Percentiles rank a stretch among this genome's conserved stretches.
phyloP scores from a whole-genome alignment of 768 basidiomycete genomes.

The Boletus huronensis region DNA sequence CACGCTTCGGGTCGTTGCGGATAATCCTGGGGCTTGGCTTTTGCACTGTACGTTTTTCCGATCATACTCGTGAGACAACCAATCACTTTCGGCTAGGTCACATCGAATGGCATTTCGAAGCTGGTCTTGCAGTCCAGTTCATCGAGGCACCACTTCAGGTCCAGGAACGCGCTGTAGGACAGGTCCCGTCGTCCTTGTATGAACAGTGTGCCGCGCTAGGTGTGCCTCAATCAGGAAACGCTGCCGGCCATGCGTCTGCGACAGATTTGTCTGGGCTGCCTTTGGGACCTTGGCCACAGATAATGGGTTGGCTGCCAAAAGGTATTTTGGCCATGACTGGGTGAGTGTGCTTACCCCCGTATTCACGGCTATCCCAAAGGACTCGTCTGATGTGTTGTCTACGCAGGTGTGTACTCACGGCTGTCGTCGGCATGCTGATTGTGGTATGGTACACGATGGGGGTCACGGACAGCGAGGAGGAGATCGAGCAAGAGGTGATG shows the following conservation, averaged over 20 bases:
- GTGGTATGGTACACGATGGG: constrained; percentile 88
- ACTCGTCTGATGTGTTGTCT: constrained; percentile 12
- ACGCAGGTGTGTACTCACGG: constrained; percentile 74
- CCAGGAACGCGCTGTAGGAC: constrained; percentile 47
- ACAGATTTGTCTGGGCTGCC: constrained; percentile 66
- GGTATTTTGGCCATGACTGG: constrained; percentile 78
- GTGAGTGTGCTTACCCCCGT: constrained; percentile 32
- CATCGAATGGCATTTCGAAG: constrained; percentile 83
- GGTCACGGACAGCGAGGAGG: constrained; percentile 69
- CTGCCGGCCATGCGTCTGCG: constrained; percentile 70
- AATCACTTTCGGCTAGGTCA: constrained; percentile 46
- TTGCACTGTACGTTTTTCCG: constrained; percentile 61
- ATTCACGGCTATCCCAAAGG: neutral
- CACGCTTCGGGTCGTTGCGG: constrained; percentile 75
- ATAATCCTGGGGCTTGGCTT: constrained; percentile 92
- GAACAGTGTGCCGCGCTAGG: constrained; percentile 72
- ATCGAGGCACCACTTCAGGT: constrained; percentile 74
- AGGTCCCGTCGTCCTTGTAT: constrained; percentile 54
- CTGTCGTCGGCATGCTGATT: constrained; percentile 74
- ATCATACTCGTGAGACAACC: neutral
- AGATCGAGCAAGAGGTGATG: constrained; percentile 71
- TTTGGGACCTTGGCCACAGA: constrained; percentile 70
- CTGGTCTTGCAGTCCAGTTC: constrained; percentile 81
- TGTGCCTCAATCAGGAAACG: constrained; percentile 71
- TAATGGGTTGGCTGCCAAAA: constrained; percentile 65